Conservation (phyloP, 305 asterid species). For the Fraxinus paxiana region DNA sequence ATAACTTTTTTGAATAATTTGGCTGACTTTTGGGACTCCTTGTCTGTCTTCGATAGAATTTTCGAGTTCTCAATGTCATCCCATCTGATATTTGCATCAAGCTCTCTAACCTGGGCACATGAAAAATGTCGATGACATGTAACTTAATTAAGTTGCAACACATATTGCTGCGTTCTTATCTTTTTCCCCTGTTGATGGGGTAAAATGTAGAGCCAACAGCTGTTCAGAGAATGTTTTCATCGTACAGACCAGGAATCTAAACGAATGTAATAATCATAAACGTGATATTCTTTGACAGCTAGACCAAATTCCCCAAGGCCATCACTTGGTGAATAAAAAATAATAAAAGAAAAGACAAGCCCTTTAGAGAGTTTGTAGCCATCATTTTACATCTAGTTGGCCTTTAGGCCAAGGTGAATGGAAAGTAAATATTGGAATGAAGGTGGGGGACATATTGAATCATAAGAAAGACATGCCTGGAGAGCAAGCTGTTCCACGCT, state of each 20-base stretch:
- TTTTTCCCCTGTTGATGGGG: constrained; percentile 15
- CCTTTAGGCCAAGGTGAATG: constrained; percentile 6
- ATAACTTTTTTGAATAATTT: constrained; percentile 75
- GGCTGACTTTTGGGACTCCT: constrained; percentile 52
- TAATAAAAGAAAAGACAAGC: constrained; percentile 14
- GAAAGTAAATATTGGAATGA: constrained; percentile 12
- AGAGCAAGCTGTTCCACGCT: constrained; percentile 83
- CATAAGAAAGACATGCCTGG: constrained; percentile 49
- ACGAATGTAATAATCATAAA: constrained; percentile 1
- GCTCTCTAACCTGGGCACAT: constrained; percentile 72
- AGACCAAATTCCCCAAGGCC: constrained; percentile 1
- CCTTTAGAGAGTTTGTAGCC: constrained; percentile 8
- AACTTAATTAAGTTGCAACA: neutral
- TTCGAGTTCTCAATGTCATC: constrained; percentile 60
- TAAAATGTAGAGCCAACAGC: constrained; percentile 8
- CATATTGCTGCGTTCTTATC: constrained; percentile 8
- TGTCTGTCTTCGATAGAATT: constrained; percentile 44
- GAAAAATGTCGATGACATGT: constrained; percentile 13
- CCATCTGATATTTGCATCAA: constrained; percentile 84
- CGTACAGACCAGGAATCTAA: constrained; percentile 10
- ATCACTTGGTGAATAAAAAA: constrained; percentile 10
- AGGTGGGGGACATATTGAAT: constrained; percentile 13
- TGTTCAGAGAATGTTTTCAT: constrained; percentile 19
- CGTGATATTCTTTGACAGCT: constrained; percentile 1
- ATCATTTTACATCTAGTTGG: constrained; percentile 4